A percentile compares a stretch with the other conserved stretches of the same genome.
Conservation (phyloP, 768 basidiomycete genomes). For the Xerocomellus chrysenteron region DNA sequence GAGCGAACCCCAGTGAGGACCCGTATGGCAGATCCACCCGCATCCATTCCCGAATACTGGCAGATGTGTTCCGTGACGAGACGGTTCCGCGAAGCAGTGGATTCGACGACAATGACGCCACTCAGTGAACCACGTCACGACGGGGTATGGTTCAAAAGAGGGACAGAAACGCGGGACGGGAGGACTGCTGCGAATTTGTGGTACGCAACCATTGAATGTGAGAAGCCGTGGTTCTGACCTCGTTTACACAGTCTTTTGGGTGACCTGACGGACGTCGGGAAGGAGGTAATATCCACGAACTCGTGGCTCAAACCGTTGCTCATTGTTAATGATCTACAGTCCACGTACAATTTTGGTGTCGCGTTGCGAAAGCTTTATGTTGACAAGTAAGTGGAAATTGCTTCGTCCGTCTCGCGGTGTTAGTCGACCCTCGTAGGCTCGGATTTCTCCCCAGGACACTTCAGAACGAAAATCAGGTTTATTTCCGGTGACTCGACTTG, state of each 20-base stretch:
- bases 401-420: not conserved
- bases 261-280: conserved; percentile 49
- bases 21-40: conserved; percentile 59
- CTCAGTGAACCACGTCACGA: conserved; percentile 14
- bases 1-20: conserved; percentile 77
- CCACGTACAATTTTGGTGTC: conserved; percentile 62
- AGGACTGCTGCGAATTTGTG: conserved; percentile 56
- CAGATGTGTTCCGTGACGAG: conserved; percentile 57
- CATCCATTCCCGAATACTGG: conserved; percentile 69
- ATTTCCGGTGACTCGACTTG: conserved; percentile 52
- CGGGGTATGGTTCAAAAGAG: conserved; percentile 40
- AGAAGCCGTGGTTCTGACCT: not conserved
- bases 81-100: conserved; percentile 48
- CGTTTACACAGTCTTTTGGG: conserved; percentile 56
- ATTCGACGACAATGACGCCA: conserved; percentile 17
- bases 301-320: not conserved
- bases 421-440: conserved; percentile 42
- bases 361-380: conserved; percentile 64
- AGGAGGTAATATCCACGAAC: conserved; percentile 44
- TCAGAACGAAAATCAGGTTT: conserved; percentile 44
- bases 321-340: conserved; percentile 36
- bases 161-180: conserved; percentile 61
- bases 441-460: conserved; percentile 59
- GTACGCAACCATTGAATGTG: conserved; percentile 37
- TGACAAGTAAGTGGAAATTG: conserved; percentile 46